phyloP scores from a whole-genome alignment of 1,284 basidiomycete genomes.

The Sanguinoderma infundibulare region DNA sequence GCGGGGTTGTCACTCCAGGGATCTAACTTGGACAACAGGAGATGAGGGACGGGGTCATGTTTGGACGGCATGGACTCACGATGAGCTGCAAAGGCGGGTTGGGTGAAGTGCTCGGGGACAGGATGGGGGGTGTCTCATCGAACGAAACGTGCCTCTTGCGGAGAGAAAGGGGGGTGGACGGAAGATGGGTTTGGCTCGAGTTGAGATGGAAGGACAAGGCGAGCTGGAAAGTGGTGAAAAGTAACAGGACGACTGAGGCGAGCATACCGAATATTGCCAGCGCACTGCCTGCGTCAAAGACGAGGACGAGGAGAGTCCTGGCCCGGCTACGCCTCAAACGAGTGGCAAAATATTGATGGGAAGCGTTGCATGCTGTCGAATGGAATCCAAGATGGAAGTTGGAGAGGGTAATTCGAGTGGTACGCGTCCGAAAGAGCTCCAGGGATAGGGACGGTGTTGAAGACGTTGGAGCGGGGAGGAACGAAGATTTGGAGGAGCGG shows the following conservation, averaged over 20 bases:
- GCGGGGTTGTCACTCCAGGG: constrained; percentile 74
- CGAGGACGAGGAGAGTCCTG: constrained; percentile 31
- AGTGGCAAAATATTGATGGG: constrained; percentile 45
- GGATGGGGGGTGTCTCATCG: not conserved
- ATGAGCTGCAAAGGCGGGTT: constrained; percentile 6
- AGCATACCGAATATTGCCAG: constrained; percentile 55
- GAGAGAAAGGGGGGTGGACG: not conserved
- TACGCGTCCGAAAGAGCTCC: constrained; percentile 13
- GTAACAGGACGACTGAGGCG: constrained; percentile 44
- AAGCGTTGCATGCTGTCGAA: constrained; percentile 55
- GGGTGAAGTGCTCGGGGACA: not conserved
- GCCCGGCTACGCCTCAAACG: constrained; percentile 13
- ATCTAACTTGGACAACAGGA: constrained; percentile 48
- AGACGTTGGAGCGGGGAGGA: constrained; percentile 16
- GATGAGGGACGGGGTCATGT: not conserved
- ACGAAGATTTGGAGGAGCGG: constrained; percentile 1
- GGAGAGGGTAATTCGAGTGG: constrained; percentile 28
- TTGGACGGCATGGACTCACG: constrained; percentile 1
- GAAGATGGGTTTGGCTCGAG: not conserved
- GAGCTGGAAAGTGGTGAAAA: constrained; percentile 37
- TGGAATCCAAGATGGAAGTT: constrained; percentile 50
- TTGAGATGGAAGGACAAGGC: constrained; percentile 13
- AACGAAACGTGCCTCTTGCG: constrained; percentile 10
- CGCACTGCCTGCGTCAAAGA: constrained; percentile 58
- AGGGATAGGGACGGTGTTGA: constrained; percentile 6